phyloP scores from a whole-genome alignment of 2,329 filamentous ascomycete species.

The Aspergillus melleus region DNA sequence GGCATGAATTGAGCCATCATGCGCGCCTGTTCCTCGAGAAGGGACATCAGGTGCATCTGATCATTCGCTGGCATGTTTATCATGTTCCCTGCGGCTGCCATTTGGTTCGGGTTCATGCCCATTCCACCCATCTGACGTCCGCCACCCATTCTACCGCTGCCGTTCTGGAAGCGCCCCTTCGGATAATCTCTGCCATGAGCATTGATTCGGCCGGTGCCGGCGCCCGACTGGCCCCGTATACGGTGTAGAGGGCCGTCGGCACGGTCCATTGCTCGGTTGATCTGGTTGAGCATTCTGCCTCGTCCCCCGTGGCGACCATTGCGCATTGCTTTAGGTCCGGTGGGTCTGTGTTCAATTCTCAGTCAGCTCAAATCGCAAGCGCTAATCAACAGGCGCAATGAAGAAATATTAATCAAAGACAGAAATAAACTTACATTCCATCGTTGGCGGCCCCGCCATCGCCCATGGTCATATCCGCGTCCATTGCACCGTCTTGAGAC shows the following conservation, averaged over 20 bases:
- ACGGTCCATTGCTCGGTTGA: slow-evolving; percentile 80
- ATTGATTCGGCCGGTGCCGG: slow-evolving; percentile 78
- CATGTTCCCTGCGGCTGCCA: slow-evolving; percentile 42
- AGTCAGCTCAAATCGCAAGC: slow-evolving; percentile 40
- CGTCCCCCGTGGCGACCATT: slow-evolving; percentile 66
- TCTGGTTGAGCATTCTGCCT: slow-evolving; percentile 81
- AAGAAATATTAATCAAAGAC: background rate
- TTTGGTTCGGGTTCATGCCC: slow-evolving; percentile 36
- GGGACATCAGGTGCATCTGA: slow-evolving; percentile 71
- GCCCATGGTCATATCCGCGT: slow-evolving; percentile 78
- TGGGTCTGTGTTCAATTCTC: slow-evolving; percentile 63
- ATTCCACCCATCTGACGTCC: slow-evolving; percentile 50
- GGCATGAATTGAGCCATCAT: slow-evolving; percentile 76
- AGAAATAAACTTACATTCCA: slow-evolving; percentile 34
- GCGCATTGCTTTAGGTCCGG: slow-evolving; percentile 92
- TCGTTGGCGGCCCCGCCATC: slow-evolving; percentile 48
- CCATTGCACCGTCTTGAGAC: slow-evolving; percentile 50
- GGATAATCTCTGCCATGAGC: slow-evolving; percentile 70
- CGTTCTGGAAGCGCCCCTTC: slow-evolving; percentile 61
- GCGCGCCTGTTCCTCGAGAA: slow-evolving; percentile 82
- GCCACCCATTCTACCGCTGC: slow-evolving; percentile 44
- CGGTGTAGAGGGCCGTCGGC: slow-evolving; percentile 77
- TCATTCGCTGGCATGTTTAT: slow-evolving; percentile 64
- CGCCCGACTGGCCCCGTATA: slow-evolving; percentile 66
- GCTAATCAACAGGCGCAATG: background rate